Base-by-base conservation (phyloP, 176 grass and related monocot species). In the Oryza australiensis region DNA sequence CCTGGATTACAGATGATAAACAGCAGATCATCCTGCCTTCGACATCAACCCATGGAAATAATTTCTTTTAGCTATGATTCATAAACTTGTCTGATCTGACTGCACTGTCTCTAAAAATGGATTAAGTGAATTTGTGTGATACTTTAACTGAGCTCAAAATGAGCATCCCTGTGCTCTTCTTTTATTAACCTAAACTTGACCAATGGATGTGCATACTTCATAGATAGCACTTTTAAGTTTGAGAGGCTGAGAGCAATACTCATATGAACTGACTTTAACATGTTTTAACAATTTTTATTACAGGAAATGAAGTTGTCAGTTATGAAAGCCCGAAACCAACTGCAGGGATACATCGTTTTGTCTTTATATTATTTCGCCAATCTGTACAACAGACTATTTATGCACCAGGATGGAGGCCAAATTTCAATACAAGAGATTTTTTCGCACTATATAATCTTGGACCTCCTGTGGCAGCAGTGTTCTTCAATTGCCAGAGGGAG, bases 401-500 rank as follows among this genome's bases (percentile, higher is more conserved):
- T 75, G 80, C 87, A 73, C 97, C 93, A 70, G 97, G 93, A 81
- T 99, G 97, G 97, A 95, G 93, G 55, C 87, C 29, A 22, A 95
- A 99, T 84, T 99, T 99, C 85, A 99, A 99, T 88, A 94, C 87
- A 23, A 95, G 89, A 77, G 93, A 99, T 74, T 96, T 99, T 68
- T 80, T 93, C 7, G 93, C 91, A 24, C 74, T 99, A 38, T 96
- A 99, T 76, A 90, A 88, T 85, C 87, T 95, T 64, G 96, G 93
- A 32, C 63, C 76, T 49, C 93, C 93, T 42, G 93, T 90, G 18
- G 89, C 85, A 23, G 83, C 97, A 2, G 77, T 92, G 37, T 99
- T 86, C 87, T 96, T 99, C 85, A 99, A 99, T 82, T 99, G 93
- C 73, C 97, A 96, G 80, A 89, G 97, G 71, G 97, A 96, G 87